A percentile compares a stretch with the other conserved stretches of the same genome.
These are phyloP conservation scores for Alternaria atra DNA, from an alignment of 2,329 filamentous ascomycete genomes.

Conservation along the genomic window DNA sequence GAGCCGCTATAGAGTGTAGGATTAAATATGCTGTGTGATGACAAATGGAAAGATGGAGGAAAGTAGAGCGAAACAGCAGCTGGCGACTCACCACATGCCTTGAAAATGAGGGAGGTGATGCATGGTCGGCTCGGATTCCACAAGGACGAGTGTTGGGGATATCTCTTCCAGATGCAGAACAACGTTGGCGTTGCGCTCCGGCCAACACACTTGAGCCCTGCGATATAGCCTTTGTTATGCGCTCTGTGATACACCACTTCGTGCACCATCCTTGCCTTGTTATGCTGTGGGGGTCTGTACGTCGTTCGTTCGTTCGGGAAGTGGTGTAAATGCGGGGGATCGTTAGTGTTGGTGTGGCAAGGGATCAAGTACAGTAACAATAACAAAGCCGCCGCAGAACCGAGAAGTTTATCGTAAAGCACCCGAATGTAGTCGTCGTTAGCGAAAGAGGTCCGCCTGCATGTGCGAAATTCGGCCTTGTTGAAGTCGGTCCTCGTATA, in stretches of 20 bases:
- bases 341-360: conserved; percentile 23
- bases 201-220: conserved; percentile 17
- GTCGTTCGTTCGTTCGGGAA: conserved; percentile 33
- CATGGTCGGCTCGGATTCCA: conserved; percentile 9
- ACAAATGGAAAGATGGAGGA: conserved; percentile 11
- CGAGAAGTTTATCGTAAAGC: conserved; percentile 8
- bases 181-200: conserved; percentile 31
- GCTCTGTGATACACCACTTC: conserved; percentile 17
- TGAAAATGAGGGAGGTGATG: conserved; percentile 1
- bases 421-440: conserved; percentile 3
- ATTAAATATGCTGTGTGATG: conserved; percentile 39
- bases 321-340: conserved; percentile 9
- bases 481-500: conserved; percentile 3
- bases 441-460: not conserved
- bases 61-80: conserved; percentile 14
- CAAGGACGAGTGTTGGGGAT: conserved; percentile 17
- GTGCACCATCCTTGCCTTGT: conserved; percentile 23
- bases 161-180: conserved; percentile 30
- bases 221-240: conserved; percentile 28
- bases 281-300: conserved; percentile 33
- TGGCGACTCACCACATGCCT: conserved; percentile 2
- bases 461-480: conserved; percentile 3
- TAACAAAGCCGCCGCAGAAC: conserved; percentile 22
- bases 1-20: conserved; percentile 29
- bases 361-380: conserved; percentile 26